Evolutionary conservation across 495 filamentous ascomycete genomes (phyloP).

Genomic region (Neurospora pannonica): DNA sequence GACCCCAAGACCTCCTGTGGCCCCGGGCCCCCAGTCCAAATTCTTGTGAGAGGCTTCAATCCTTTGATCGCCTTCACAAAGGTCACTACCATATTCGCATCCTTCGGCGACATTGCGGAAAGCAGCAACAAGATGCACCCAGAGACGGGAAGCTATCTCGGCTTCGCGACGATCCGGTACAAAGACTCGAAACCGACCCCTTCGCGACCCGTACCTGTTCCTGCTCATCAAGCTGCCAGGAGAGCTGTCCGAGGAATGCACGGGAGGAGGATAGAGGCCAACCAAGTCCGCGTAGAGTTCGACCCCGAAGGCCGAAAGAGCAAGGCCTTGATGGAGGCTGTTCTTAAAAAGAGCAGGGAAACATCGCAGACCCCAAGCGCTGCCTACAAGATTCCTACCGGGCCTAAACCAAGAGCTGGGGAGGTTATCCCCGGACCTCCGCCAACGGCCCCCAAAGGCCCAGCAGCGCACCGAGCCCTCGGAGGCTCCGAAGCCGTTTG

Average conservation of each 20-base stretch:
- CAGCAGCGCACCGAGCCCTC: constrained; percentile 52
- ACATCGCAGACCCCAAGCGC: constrained; percentile 21
- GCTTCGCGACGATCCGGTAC: constrained; percentile 85
- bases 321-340: constrained; percentile 58
- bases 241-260: constrained; percentile 62
- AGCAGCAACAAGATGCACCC: constrained; percentile 88
- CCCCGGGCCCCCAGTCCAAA: constrained; percentile 77
- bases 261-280: constrained; percentile 60
- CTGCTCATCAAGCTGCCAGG: constrained; percentile 69
- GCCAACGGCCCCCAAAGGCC: constrained; percentile 76
- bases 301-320: constrained; percentile 82
- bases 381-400: constrained; percentile 28
- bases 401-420: constrained; percentile 22
- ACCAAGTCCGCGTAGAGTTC: constrained; percentile 67
- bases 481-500: constrained; percentile 7
- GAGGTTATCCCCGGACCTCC: constrained; percentile 51
- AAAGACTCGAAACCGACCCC: constrained; percentile 53
- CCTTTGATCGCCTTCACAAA: constrained; percentile 72
- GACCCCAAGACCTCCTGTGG: constrained; percentile 74
- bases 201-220: constrained; percentile 38
- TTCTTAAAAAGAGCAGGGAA: constrained; percentile 54
- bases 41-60: constrained; percentile 90
- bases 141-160: constrained; percentile 82
- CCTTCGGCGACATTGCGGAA: constrained; percentile 80
- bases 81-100: constrained; percentile 70